Base-by-base conservation (phyloP, 148 eudicot genomes). In the Rhododendron kiyosumense region DNA sequence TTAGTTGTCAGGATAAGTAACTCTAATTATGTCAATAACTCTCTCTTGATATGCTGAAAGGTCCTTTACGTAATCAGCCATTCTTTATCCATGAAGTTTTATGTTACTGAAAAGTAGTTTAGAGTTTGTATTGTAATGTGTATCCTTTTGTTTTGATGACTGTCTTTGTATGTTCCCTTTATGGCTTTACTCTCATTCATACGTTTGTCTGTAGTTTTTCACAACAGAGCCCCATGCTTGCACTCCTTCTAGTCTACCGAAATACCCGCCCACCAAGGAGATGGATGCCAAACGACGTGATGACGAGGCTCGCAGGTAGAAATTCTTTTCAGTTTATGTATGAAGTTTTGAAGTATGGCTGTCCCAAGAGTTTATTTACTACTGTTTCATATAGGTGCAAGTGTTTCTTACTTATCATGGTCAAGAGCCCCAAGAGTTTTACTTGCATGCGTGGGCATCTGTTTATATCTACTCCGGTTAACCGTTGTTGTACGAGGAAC, bases 211-310 rank as follows among this genome's bases (percentile, higher is more conserved):
- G 87, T 90, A 96, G 98, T 96, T 96, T 86, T 96, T 96, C 84
- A 92, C 74, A 65, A 94, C 95, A 38, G 94, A 94, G 87, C 98
- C 98, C 54, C 91, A 82, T 93, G 96, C 98, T 76, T 96, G 98
- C 89, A 94, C 93, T 90, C 98, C 98, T 88, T 93, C 98, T 41
- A 93, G 91, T 80, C 96, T 96, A 78, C 98, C 98, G 15, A 91
- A 92, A 80, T 96, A 96, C 86, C 98, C 98, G 79, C 98, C 98
- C 79, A 93, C 89, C 88, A 96, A 96, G 85, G 98, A 96, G 92
- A 96, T 96, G 87, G 98, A 96, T 91, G 98, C 98, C 61, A 96
- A 96, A 88, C 93, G 98, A 17, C 98, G 98, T 71, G 98, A 96
- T 86, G 95, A 94, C 79, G 98, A 96, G 88, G 94, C 98, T 65